phyloP scores from a whole-genome alignment of 176 grass and related monocot genomes.

The Coix lacrymajobi region DNA sequence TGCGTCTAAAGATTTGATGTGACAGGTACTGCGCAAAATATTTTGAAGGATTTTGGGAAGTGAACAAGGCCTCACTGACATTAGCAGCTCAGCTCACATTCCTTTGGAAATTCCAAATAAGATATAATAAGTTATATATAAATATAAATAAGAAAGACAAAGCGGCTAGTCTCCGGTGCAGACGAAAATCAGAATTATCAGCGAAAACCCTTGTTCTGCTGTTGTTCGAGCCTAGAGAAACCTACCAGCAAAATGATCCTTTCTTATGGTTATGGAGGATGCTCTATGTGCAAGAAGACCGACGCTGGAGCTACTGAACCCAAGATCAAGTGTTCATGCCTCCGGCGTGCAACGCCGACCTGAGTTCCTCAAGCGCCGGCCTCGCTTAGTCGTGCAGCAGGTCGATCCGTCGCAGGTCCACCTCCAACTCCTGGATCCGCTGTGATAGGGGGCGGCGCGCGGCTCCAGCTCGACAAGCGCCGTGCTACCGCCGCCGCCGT shows the following conservation, averaged over 20 bases:
- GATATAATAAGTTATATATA: background rate
- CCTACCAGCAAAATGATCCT: constrained; percentile 2
- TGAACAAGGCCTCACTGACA: no score
- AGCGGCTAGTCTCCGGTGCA: background rate
- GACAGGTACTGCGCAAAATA: no score
- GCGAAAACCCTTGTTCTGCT: background rate
- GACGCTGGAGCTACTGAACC: background rate
- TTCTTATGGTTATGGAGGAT: constrained; percentile 19
- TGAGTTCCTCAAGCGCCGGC: constrained; percentile 64
- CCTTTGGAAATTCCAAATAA: no score
- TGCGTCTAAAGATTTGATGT: no score
- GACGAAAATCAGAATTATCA: constrained; percentile 12
- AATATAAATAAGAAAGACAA: constrained; percentile 18
- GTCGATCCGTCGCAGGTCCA: constrained; percentile 74
- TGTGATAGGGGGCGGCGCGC: background rate
- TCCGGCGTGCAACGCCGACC: background rate
- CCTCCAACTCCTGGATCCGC: constrained; percentile 80
- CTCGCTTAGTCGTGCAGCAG: constrained; percentile 64
- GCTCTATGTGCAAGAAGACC: constrained; percentile 16
- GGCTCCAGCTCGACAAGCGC: constrained; percentile 26
- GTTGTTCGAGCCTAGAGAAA: constrained; percentile 19
- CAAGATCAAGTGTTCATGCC: background rate
- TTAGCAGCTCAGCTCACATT: background rate
- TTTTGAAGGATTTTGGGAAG: no score
- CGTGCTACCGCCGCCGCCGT: constrained; percentile 17